phyloP scores from a whole-genome alignment of 306 rosid species.

The Carpinus fangiana region DNA sequence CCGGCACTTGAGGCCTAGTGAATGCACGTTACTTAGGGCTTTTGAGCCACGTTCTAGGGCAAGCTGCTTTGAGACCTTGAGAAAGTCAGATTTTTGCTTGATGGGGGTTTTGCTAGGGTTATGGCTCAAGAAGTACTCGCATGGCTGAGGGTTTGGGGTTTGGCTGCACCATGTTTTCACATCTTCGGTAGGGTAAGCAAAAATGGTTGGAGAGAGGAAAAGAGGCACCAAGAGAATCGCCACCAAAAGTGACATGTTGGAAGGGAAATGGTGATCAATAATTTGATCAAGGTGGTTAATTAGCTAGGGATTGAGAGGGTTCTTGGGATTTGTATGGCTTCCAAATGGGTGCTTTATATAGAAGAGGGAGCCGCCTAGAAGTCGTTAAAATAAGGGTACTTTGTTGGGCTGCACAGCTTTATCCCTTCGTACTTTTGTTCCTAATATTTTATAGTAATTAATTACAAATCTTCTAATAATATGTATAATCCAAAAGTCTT shows the following conservation, averaged over 20 bases:
- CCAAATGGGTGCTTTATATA: not conserved
- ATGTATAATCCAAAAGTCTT: not conserved
- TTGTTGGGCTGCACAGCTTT: not conserved
- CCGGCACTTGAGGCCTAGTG: slow-evolving; percentile 52
- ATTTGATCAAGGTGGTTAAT: slow-evolving; percentile 12
- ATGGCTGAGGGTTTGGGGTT: slow-evolving; percentile 79
- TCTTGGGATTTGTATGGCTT: not conserved
- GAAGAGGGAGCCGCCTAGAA: not conserved
- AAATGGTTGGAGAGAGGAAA: slow-evolving; percentile 23
- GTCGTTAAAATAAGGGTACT: not conserved
- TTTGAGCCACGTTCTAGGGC: slow-evolving; percentile 50
- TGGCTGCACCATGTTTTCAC: slow-evolving; percentile 68
- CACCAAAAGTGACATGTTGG: not conserved
- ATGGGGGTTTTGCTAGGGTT: slow-evolving; percentile 39
- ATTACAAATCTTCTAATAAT: not conserved
- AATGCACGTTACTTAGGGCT: slow-evolving; percentile 31
- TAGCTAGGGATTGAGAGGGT: not conserved
- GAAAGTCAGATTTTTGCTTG: slow-evolving; percentile 57
- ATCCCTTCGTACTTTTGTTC: not conserved
- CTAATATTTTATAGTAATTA: not conserved
- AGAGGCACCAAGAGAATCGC: slow-evolving; percentile 26
- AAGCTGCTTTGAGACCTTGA: slow-evolving; percentile 44
- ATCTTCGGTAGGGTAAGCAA: slow-evolving; percentile 33
- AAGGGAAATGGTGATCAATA: not conserved
- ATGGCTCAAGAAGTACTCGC: slow-evolving; percentile 54